These are phyloP conservation scores for Cenchrus fungigraminus DNA, from an alignment of 176 grass and related monocot genomes.

Conservation along the genomic window DNA sequence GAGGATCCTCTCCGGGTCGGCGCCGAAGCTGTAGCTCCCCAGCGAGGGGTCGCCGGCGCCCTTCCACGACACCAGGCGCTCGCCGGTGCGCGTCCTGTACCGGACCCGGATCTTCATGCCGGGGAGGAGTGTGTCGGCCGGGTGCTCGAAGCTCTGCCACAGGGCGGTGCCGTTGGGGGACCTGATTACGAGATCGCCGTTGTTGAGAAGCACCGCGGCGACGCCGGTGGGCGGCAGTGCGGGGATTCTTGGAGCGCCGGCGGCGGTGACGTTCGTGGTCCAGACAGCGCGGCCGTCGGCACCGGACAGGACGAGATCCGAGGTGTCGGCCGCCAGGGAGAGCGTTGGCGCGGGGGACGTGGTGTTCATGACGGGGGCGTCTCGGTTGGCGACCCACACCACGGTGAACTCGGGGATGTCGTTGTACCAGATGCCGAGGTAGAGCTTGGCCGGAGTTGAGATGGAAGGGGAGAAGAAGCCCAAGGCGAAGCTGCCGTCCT, in stretches of 20 bases:
- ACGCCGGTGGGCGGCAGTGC: not conserved
- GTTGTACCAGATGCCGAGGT: constrained; percentile 14
- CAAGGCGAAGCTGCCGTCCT: constrained; percentile 5
- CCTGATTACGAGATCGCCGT: constrained; percentile 17
- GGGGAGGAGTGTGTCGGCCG: constrained; percentile 32
- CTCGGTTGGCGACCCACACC: constrained; percentile 4
- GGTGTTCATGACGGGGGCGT: not conserved
- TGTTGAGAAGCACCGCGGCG: not conserved
- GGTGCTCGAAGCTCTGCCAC: constrained; percentile 51
- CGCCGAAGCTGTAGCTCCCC: constrained; percentile 20
- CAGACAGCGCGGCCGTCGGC: not conserved
- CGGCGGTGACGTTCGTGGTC: not conserved
- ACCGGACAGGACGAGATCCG: not conserved
- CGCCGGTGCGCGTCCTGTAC: not conserved
- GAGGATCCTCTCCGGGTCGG: constrained; percentile 1
- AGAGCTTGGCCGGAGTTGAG: not conserved
- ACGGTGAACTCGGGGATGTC: not conserved
- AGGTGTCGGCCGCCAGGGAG: not conserved
- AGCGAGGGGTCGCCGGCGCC: constrained; percentile 19
- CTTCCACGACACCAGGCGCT: constrained; percentile 22
- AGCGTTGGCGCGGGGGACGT: not conserved
- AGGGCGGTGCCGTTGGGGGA: not conserved
- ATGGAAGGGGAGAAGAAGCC: constrained; percentile 19
- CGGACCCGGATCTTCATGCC: constrained; percentile 29
- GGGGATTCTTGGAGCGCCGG: not conserved